Evolutionary conservation across 257 asterid species (phyloP).

Genomic region (Solanum megistacrolobum): DNA sequence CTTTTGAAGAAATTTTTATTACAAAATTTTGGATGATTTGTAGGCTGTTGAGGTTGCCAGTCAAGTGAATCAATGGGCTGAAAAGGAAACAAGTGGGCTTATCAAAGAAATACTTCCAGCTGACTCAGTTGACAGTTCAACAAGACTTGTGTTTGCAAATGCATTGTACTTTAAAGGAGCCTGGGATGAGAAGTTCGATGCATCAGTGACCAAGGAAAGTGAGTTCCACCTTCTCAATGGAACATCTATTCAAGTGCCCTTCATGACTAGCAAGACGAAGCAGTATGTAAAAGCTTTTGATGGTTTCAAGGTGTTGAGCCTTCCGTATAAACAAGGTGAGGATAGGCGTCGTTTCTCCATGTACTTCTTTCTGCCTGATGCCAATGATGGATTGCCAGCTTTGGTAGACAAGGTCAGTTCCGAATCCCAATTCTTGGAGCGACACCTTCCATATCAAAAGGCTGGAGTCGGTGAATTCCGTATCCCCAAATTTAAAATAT

Average conservation of each 20-base stretch:
- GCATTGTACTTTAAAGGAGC: slow-evolving; percentile 31
- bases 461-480: slow-evolving; percentile 12
- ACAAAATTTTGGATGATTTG: not conserved
- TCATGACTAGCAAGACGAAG: slow-evolving; percentile 23
- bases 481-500: slow-evolving; percentile 31
- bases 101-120: slow-evolving; percentile 29
- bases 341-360: slow-evolving; percentile 27
- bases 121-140: slow-evolving; percentile 8
- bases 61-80: slow-evolving; percentile 34
- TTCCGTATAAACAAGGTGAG: slow-evolving; percentile 24
- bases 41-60: slow-evolving; percentile 18
- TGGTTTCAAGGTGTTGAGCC: slow-evolving; percentile 24
- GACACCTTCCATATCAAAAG: slow-evolving; percentile 10
- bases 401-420: slow-evolving; percentile 15
- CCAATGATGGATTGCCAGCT: slow-evolving; percentile 24
- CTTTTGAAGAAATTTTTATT: not conserved
- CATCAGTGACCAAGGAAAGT: slow-evolving; percentile 12
- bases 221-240: slow-evolving; percentile 24
- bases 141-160: slow-evolving; percentile 24
- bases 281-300: slow-evolving; percentile 11
- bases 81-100: slow-evolving; percentile 22
- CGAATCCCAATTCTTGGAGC: slow-evolving; percentile 21
- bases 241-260: slow-evolving; percentile 16
- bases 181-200: slow-evolving; percentile 22
- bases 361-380: slow-evolving; percentile 30